A percentile compares a stretch with the other conserved stretches of the same genome.
Evolutionary conservation across 2,329 filamentous ascomycete genomes (phyloP).

Genomic region (Clathrospora elynae): DNA sequence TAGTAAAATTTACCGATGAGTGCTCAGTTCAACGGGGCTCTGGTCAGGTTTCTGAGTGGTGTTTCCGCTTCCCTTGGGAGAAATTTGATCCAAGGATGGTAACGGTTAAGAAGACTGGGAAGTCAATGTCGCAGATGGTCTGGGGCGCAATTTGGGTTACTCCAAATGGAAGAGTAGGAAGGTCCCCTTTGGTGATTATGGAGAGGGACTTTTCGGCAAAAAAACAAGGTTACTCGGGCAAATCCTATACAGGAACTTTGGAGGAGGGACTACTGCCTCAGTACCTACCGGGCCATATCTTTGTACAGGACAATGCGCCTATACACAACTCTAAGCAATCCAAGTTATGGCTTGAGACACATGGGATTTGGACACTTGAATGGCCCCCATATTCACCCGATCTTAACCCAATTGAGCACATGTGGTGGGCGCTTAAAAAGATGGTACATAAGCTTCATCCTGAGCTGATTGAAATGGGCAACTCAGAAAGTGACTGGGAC

Average conservation of each 20-base stretch:
- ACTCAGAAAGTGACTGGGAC: constrained; percentile 5
- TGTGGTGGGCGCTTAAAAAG: constrained; percentile 25
- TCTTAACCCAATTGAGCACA: constrained; percentile 32
- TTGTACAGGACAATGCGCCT: constrained; percentile 30
- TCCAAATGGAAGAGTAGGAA: constrained; percentile 1
- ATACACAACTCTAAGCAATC: constrained; percentile 21
- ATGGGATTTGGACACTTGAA: constrained; percentile 17
- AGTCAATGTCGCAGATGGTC: constrained; percentile 1
- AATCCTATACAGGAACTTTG: constrained; percentile 9
- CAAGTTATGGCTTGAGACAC: constrained; percentile 16
- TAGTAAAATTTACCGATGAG: constrained; percentile 3
- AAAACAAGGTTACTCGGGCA: constrained; percentile 8
- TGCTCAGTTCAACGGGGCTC: constrained; percentile 1
- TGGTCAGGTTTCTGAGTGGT: constrained; percentile 1
- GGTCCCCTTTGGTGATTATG: constrained; percentile 15
- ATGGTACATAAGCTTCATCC: constrained; percentile 13
- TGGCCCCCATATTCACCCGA: constrained; percentile 28
- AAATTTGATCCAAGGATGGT: constrained; percentile 3
- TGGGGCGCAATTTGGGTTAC: constrained; percentile 9
- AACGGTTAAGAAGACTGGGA: neutral
- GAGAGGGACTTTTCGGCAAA: constrained; percentile 5
- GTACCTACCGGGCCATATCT: constrained; percentile 8
- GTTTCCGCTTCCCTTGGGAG: neutral
- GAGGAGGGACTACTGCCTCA: constrained; percentile 9
- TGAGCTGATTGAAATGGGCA: constrained; percentile 8